A percentile compares a stretch with the other conserved stretches of the same genome.
These are phyloP conservation scores for Sporothrix dimorphospora DNA, from an alignment of 2,329 filamentous ascomycete species.

Conservation along the genomic window DNA sequence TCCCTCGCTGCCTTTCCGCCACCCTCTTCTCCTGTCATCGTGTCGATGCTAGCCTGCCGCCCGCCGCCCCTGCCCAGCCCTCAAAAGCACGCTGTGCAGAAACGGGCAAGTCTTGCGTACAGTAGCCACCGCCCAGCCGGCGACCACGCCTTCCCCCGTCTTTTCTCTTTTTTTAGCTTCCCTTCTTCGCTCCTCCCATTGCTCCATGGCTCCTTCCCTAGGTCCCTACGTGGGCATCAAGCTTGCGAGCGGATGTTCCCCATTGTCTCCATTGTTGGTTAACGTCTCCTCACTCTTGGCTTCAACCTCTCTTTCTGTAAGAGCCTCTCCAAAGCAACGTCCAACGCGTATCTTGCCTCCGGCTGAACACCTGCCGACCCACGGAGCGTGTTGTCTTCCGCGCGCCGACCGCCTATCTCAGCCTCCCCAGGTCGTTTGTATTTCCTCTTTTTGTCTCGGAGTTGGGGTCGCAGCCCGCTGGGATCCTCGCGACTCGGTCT, in stretches of 20 bases:
- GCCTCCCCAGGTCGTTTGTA: not conserved
- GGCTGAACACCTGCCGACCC: not conserved
- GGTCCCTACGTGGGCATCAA: not conserved
- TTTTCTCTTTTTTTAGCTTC: not conserved
- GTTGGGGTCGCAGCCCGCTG: not conserved
- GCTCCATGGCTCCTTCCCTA: not conserved
- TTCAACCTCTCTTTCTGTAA: too few species aligned
- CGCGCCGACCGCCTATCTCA: not conserved
- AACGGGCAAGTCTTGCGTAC: constrained; percentile 24
- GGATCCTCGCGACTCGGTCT: not conserved
- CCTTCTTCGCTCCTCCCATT: not conserved
- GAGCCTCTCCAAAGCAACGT: not conserved
- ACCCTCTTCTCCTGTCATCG: not conserved
- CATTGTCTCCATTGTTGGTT: not conserved
- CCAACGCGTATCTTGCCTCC: not conserved
- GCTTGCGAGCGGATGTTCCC: not conserved
- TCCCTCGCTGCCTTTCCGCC: not conserved
- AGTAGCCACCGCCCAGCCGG: constrained; percentile 18
- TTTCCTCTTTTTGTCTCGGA: not conserved
- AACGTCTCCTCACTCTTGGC: too few species aligned
- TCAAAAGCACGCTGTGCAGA: constrained; percentile 17
- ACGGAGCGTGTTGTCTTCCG: constrained; percentile 22
- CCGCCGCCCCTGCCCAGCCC: not conserved
- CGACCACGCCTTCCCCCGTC: constrained; percentile 1
- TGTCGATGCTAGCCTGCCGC: not conserved